These are phyloP conservation scores for Teunomyces atbi DNA, from an alignment of 805 yeast genomes.

Conservation along the genomic window DNA sequence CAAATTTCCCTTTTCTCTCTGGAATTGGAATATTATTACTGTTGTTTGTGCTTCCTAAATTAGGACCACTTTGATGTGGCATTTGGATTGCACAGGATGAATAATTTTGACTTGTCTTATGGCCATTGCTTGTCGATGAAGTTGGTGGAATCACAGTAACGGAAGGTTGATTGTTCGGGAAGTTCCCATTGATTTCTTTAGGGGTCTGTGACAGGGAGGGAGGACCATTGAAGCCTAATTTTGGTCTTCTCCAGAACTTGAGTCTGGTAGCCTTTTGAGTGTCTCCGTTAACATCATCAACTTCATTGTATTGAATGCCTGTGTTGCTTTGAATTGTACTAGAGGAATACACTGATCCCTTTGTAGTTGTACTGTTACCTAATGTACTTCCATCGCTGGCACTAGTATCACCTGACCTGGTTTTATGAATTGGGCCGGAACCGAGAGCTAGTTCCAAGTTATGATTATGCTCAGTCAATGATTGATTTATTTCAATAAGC, in stretches of 20 bases:
- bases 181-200: no score
- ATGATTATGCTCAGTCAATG: conserved; percentile 21
- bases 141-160: conserved; percentile 1
- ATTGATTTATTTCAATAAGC: conserved; percentile 32
- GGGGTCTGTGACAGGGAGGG: not conserved
- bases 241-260: conserved; percentile 46
- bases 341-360: not conserved
- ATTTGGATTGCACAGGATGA: conserved; percentile 14
- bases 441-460: conserved; percentile 11
- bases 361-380: not conserved
- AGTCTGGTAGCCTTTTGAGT: conserved; percentile 43
- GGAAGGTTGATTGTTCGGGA: not conserved
- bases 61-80: conserved; percentile 4
- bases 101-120: conserved; percentile 13
- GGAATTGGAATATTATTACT: conserved; percentile 1
- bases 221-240: conserved; percentile 24
- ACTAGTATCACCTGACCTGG: conserved; percentile 2
- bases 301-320: conserved; percentile 12
- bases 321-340: not conserved
- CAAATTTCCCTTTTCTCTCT: conserved; percentile 17
- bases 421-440: conserved; percentile 2
- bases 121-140: not conserved
- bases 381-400: not conserved
- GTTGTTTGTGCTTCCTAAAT: not conserved
- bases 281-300: conserved; percentile 21